These are phyloP conservation scores for Diddensiella santjacobensis DNA, from an alignment of 805 yeast species.

Conservation along the genomic window DNA sequence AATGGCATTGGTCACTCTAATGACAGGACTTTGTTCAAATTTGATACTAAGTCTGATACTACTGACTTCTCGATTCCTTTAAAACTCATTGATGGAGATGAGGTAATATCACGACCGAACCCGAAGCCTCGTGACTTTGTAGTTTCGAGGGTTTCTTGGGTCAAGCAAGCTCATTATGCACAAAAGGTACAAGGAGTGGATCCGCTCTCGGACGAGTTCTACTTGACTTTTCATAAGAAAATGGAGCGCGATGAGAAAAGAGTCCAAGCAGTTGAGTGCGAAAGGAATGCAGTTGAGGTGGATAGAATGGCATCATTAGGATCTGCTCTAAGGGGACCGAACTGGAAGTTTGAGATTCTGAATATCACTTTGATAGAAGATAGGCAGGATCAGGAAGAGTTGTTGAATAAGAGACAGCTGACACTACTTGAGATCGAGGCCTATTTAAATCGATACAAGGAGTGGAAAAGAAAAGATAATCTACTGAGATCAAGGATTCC, in stretches of 20 bases:
- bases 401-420: constrained; percentile 46
- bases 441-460: constrained; percentile 30
- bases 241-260: constrained; percentile 64
- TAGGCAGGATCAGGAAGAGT: constrained; percentile 45
- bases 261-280: constrained; percentile 53
- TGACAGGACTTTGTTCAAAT: constrained; percentile 5
- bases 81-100: background rate
- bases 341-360: constrained; percentile 47
- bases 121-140: no score
- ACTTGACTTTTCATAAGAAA: constrained; percentile 48
- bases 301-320: constrained; percentile 44
- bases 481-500: background rate
- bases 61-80: background rate
- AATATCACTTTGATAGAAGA: constrained; percentile 50
- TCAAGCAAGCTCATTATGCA: no score
- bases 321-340: constrained; percentile 43
- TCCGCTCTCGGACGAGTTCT: constrained; percentile 47
- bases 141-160: no score
- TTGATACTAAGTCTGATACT: background rate
- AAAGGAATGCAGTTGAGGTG: constrained; percentile 51
- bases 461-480: constrained; percentile 18
- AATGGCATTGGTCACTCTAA: background rate
- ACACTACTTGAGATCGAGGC: constrained; percentile 47
- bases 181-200: constrained; percentile 28
- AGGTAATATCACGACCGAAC: no score